phyloP scores from a whole-genome alignment of 768 basidiomycete genomes.

The Collybia nuda region DNA sequence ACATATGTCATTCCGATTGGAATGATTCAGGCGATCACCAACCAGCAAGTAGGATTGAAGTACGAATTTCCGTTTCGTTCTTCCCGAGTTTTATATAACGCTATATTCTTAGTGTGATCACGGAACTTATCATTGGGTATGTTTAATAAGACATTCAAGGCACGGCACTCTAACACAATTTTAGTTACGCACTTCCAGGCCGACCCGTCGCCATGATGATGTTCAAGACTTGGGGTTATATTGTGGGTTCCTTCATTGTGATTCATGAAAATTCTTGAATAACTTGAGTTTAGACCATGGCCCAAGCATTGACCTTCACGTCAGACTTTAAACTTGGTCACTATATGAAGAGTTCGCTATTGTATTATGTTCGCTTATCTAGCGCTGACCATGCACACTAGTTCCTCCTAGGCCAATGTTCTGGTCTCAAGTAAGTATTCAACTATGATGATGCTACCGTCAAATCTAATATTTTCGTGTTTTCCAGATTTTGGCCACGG shows the following conservation, averaged over 20 bases:
- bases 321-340: constrained; percentile 80
- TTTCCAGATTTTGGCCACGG: constrained; percentile 50
- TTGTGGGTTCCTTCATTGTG: constrained; percentile 20
- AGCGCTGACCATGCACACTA: constrained; percentile 49
- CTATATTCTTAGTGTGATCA: constrained; percentile 69
- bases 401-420: constrained; percentile 64
- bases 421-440: constrained; percentile 21
- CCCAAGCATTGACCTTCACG: constrained; percentile 62
- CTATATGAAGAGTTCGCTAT: constrained; percentile 50
- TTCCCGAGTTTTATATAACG: background rate
- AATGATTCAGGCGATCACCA: constrained; percentile 73
- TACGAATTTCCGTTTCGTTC: background rate
- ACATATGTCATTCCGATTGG: constrained; percentile 71
- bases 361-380: constrained; percentile 61
- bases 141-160: constrained; percentile 56
- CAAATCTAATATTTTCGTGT: constrained; percentile 5
- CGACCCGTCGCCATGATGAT: constrained; percentile 81
- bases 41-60: constrained; percentile 72
- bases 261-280: background rate
- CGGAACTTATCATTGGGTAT: constrained; percentile 78
- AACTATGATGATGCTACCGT: constrained; percentile 8
- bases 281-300: constrained; percentile 40
- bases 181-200: constrained; percentile 71
- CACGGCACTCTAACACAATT: background rate
- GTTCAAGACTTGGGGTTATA: constrained; percentile 74